A percentile compares a stretch with the other conserved stretches of the same genome.
These are phyloP conservation scores for Aspergillus ustus DNA, from an alignment of 2,329 filamentous ascomycete genomes.

Conservation along the genomic window DNA sequence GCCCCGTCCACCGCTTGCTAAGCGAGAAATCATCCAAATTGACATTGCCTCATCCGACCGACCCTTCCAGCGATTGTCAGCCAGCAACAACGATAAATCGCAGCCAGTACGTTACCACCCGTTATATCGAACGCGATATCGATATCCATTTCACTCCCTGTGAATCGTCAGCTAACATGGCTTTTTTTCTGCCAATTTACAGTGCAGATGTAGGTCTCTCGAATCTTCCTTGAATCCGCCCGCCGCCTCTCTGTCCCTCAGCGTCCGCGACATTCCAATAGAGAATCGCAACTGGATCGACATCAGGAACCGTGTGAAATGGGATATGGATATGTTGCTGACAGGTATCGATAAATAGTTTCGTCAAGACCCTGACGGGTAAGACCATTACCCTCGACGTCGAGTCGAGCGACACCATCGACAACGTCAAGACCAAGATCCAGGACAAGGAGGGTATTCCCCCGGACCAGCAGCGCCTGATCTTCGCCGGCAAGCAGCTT, in stretches of 20 bases:
- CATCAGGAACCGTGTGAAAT: not conserved
- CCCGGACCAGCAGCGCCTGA: conserved; percentile 96
- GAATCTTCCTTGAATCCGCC: conserved; percentile 31
- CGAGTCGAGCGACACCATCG: conserved; percentile 98
- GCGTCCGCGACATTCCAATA: not conserved
- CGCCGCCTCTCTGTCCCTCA: conserved; percentile 3
- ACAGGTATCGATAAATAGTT: conserved; percentile 62
- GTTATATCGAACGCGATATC: conserved; percentile 16
- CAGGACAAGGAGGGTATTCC: conserved; percentile 99
- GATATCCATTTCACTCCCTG: conserved; percentile 19
- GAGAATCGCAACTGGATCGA: conserved; percentile 17
- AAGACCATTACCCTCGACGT: conserved; percentile 99
- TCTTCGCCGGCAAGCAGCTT: conserved; percentile 98
- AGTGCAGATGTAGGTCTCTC: conserved; percentile 86
- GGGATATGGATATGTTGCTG: conserved; percentile 26
- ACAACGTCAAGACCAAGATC: conserved; percentile 99
- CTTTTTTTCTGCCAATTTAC: conserved; percentile 40
- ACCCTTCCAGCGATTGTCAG: conserved; percentile 45
- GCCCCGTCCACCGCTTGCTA: conserved; percentile 44
- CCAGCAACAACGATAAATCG: conserved; percentile 51
- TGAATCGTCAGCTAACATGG: conserved; percentile 52
- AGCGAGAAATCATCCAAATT: conserved; percentile 50
- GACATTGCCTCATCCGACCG: conserved; percentile 41
- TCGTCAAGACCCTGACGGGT: conserved; percentile 99
- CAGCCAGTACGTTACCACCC: conserved; percentile 49